Evolutionary conservation across 352 stramenopile species (phyloP), one percentile per base, ranked within the genome.

Genomic region (Pythium graminicola): DNA sequence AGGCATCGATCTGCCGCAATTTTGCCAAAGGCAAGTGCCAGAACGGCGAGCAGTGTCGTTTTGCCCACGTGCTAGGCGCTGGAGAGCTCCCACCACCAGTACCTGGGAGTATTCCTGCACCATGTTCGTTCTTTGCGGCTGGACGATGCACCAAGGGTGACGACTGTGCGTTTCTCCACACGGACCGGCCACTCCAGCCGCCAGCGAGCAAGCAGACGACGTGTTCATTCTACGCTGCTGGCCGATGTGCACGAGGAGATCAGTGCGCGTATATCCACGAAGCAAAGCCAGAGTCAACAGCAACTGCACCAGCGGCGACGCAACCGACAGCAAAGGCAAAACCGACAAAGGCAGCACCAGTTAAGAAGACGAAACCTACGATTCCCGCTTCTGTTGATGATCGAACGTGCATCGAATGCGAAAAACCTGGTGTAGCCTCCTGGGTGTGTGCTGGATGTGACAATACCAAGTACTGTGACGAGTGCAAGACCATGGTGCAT

Each of bases 321-420:
- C 60, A 29, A 22, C 29, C 17, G 31, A 41, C 19, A 33, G 19
- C 10, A 24, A 40, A 38, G 49, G 4, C 36, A 1, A 24, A 2
- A 19, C 19, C n/a, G 23, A 19, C n/a, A 27, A 36, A 32, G 24
- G 19, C 19, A 11, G 33, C 16, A 4, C 7, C 24, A 19, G 17
- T 14, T 1, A 48, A 26, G 14, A 48, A 48, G 19, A 4, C 1
- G n/a, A n/a, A n/a, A n/a, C n/a, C n/a, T n/a, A n/a, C n/a, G n/a
- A n/a, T n/a, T n/a, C n/a, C n/a, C n/a, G n/a, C n/a, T n/a, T n/a
- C n/a, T n/a, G n/a, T n/a, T n/a, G 38, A 44, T 1, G 65, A 59
- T 5, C 68, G 74, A 23, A 75, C 56, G n/a, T 89, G 76, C 51
- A 67, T 81, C 45, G 76, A 87, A 56, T 89, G 79, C 29, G 79